Evolutionary conservation across 2,329 filamentous ascomycete species (phyloP).

Genomic region (Sclerotinia subarctica): DNA sequence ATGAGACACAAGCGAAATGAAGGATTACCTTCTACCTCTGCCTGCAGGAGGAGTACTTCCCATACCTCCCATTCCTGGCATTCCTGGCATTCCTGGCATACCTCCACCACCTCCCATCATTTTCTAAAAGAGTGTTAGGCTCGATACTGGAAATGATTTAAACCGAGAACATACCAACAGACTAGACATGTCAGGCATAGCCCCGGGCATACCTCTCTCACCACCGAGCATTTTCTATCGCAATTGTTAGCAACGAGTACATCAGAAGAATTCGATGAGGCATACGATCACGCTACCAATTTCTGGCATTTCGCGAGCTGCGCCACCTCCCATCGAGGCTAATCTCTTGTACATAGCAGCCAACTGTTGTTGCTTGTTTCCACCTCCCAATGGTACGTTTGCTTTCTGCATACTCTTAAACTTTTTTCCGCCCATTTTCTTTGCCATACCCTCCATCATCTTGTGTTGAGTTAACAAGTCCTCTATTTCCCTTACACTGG

Average conservation of each 20-base stretch:
- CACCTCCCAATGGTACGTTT: slow-evolving; percentile 85
- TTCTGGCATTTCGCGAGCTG: slow-evolving; percentile 67
- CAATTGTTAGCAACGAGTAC: not conserved
- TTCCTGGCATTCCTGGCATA: slow-evolving; percentile 48
- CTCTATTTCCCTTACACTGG: slow-evolving; percentile 87
- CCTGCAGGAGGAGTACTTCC: slow-evolving; percentile 29
- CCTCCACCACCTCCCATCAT: slow-evolving; percentile 46
- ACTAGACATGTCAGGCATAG: slow-evolving; percentile 59
- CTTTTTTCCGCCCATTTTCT: slow-evolving; percentile 97
- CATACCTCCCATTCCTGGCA: slow-evolving; percentile 45
- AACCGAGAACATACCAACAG: not conserved
- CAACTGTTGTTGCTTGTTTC: slow-evolving; percentile 88
- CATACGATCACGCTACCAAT: slow-evolving; percentile 72
- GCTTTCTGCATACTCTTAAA: slow-evolving; percentile 96
- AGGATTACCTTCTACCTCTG: slow-evolving; percentile 32
- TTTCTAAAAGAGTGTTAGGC: slow-evolving; percentile 41
- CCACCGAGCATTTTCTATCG: slow-evolving; percentile 73
- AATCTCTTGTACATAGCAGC: slow-evolving; percentile 96
- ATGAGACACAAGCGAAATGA: slow-evolving; percentile 1
- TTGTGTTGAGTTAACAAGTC: slow-evolving; percentile 95
- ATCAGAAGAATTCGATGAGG: not conserved
- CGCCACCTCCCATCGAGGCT: slow-evolving; percentile 83
- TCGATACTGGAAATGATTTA: not conserved
- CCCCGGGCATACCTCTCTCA: slow-evolving; percentile 49
- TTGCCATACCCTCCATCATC: slow-evolving; percentile 99